A percentile compares a stretch with the other conserved stretches of the same genome.
These are phyloP conservation scores for Aspergillus spinulosporus DNA, from an alignment of 2,329 filamentous ascomycete genomes.

Conservation along the genomic window DNA sequence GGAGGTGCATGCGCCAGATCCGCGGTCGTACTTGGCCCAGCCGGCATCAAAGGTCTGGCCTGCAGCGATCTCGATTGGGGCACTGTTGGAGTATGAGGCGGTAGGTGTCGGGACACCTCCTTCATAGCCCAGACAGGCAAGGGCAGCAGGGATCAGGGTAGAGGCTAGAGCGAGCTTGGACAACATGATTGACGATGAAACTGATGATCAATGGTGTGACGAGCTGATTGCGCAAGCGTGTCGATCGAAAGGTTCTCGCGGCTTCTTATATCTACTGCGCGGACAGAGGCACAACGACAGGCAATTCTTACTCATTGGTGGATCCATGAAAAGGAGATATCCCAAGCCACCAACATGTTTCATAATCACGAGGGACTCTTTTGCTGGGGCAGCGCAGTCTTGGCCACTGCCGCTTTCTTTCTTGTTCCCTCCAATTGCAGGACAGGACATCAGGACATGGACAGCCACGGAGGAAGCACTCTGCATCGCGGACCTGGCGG, in stretches of 20 bases:
- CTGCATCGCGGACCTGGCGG: not conserved
- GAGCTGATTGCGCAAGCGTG: slow-evolving; percentile 8
- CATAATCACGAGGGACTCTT: slow-evolving; percentile 10
- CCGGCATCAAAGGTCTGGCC: slow-evolving; percentile 50
- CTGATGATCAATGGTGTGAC: not conserved
- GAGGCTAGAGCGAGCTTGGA: slow-evolving; percentile 11
- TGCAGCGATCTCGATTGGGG: slow-evolving; percentile 44
- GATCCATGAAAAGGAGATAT: slow-evolving; percentile 6
- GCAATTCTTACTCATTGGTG: slow-evolving; percentile 7
- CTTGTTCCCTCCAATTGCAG: slow-evolving; percentile 11
- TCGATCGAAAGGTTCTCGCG: slow-evolving; percentile 5
- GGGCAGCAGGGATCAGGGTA: slow-evolving; percentile 15
- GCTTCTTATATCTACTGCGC: slow-evolving; percentile 1
- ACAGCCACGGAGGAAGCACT: not conserved
- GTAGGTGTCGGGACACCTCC: slow-evolving; percentile 19
- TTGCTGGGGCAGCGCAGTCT: not conserved
- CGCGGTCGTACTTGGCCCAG: slow-evolving; percentile 49
- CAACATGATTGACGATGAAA: slow-evolving; percentile 8
- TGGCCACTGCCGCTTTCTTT: not conserved
- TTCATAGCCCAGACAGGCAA: slow-evolving; percentile 22
- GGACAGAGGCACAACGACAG: not conserved
- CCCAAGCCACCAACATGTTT: slow-evolving; percentile 4
- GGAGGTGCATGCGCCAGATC: slow-evolving; percentile 43
- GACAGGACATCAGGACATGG: not conserved
- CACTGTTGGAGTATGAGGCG: slow-evolving; percentile 22